Conservation (phyloP, 805 yeast species). For the Kluyveromyces dobzhanskii region DNA sequence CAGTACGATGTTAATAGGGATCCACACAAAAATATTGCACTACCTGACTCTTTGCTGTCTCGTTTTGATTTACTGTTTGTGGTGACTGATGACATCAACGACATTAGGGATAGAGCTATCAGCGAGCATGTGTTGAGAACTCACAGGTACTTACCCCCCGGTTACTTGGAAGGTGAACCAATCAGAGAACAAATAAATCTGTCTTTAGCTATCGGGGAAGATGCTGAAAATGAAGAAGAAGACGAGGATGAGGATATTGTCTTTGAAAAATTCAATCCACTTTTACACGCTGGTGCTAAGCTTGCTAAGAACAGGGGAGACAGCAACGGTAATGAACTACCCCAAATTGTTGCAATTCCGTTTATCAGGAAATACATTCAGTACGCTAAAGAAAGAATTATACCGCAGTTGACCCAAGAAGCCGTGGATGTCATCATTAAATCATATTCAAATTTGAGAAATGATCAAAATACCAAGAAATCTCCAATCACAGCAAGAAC, state of each 20-base stretch:
- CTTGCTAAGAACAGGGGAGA: slow-evolving; percentile 31
- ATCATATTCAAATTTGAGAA: slow-evolving; percentile 74
- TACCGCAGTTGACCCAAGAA: slow-evolving; percentile 66
- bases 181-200: slow-evolving; percentile 67
- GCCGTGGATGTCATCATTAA: slow-evolving; percentile 78
- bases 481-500: slow-evolving; percentile 99
- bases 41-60: slow-evolving; percentile 91
- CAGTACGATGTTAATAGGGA: slow-evolving; percentile 94
- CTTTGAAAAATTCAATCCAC: slow-evolving; percentile 76
- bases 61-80: slow-evolving; percentile 95
- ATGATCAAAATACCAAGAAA: slow-evolving; percentile 71
- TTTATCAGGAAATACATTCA: slow-evolving; percentile 89
- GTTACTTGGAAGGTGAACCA: slow-evolving; percentile 88
- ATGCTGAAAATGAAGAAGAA: slow-evolving; percentile 23
- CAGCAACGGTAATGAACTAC: slow-evolving; percentile 29
- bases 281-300: slow-evolving; percentile 73
- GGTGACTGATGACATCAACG: slow-evolving; percentile 91
- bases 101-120: slow-evolving; percentile 72
- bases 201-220: slow-evolving; percentile 75
- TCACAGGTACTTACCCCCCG: slow-evolving; percentile 84
- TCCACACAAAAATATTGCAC: slow-evolving; percentile 92
- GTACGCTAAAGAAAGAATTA: slow-evolving; percentile 82
- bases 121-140: slow-evolving; percentile 92
- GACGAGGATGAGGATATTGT: slow-evolving; percentile 47
- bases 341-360: slow-evolving; percentile 60